phyloP scores from a whole-genome alignment of 2,329 filamentous ascomycete genomes.

The Alternaria sp. region DNA sequence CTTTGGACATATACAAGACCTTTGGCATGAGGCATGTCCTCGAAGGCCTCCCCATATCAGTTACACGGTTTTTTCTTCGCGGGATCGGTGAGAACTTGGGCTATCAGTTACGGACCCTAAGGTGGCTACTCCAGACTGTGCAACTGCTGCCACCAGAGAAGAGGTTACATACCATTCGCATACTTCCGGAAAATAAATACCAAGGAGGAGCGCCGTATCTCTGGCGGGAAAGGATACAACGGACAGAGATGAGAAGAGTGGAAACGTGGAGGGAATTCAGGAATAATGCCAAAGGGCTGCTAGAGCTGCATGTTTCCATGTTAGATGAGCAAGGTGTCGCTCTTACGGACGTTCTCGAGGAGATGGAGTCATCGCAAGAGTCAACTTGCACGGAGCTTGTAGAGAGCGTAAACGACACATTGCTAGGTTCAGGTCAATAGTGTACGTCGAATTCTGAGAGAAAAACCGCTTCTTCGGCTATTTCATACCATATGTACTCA shows the following conservation, averaged over 20 bases:
- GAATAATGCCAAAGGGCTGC: background rate
- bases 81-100: background rate
- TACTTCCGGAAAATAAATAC: background rate
- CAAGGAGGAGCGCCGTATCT: background rate
- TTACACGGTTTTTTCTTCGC: background rate
- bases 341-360: slow-evolving; percentile 4
- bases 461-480: background rate
- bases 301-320: background rate
- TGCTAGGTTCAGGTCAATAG: background rate
- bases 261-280: slow-evolving; percentile 3
- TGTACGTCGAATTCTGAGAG: background rate
- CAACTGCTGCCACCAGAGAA: background rate
- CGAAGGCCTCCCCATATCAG: background rate
- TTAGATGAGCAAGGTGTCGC: slow-evolving; percentile 4
- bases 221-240: background rate
- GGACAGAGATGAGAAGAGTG: slow-evolving; percentile 2
- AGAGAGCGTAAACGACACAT: background rate
- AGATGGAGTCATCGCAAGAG: background rate
- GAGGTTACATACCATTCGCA: background rate
- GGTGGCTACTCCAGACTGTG: background rate
- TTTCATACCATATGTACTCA: slow-evolving; percentile 9
- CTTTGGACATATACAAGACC: background rate
- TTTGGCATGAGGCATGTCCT: background rate
- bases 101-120: background rate
- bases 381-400: background rate